Conservation (phyloP, 1,284 basidiomycete genomes). For the Crocinoboletus sp. region DNA sequence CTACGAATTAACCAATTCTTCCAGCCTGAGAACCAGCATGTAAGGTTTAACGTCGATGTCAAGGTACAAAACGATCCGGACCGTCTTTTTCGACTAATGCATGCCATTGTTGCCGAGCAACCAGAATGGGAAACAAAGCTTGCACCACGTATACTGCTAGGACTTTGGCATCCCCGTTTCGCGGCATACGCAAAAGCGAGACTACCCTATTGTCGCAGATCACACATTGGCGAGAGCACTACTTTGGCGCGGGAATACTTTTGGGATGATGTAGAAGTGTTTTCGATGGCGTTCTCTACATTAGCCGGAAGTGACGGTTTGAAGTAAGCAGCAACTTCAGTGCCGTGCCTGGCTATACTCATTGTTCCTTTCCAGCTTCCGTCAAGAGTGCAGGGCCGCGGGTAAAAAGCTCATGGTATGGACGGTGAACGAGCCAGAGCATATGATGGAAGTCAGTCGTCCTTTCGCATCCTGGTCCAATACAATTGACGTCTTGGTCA, state of each 20-base stretch:
- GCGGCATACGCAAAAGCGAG: slow-evolving; percentile 69
- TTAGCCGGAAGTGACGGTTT: slow-evolving; percentile 73
- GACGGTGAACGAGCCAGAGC: slow-evolving; percentile 90
- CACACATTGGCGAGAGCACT: slow-evolving; percentile 78
- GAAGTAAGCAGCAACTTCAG: slow-evolving; percentile 45
- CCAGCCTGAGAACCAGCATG: slow-evolving; percentile 80
- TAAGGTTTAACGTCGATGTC: slow-evolving; percentile 90
- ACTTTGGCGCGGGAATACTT: slow-evolving; percentile 81
- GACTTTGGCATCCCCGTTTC: slow-evolving; percentile 92
- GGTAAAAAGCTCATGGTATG: slow-evolving; percentile 93
- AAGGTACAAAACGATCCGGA: slow-evolving; percentile 93
- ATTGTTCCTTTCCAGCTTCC: slow-evolving; percentile 68
- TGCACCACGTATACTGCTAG: slow-evolving; percentile 89
- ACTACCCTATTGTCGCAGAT: slow-evolving; percentile 81
- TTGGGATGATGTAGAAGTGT: slow-evolving; percentile 86
- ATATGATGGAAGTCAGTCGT: slow-evolving; percentile 85
- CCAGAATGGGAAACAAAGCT: slow-evolving; percentile 76
- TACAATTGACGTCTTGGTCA: slow-evolving; percentile 8
- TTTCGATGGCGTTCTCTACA: slow-evolving; percentile 80
- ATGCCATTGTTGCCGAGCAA: slow-evolving; percentile 65
- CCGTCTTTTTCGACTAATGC: slow-evolving; percentile 84
- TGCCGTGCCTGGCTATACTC: too few relatives aligned
- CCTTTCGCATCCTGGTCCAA: background rate
- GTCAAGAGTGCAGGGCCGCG: slow-evolving; percentile 68
- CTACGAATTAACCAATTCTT: slow-evolving; percentile 3